These are phyloP conservation scores for Porphyrellus cyaneotinctus DNA, from an alignment of 768 basidiomycete species.

Conservation along the genomic window DNA sequence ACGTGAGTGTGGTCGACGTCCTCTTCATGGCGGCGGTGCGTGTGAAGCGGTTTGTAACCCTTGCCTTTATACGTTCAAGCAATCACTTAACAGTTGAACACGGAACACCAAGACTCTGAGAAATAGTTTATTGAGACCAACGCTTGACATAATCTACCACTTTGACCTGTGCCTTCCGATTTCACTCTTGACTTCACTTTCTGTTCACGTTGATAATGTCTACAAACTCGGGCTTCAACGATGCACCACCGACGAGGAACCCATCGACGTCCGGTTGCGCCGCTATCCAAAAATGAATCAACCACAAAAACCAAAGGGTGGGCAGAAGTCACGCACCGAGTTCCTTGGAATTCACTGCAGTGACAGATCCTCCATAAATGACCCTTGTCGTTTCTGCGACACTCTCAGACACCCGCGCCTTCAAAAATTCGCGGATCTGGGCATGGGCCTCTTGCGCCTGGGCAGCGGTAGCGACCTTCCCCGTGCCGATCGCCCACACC, in stretches of 20 bases:
- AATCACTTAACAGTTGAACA: too few species aligned
- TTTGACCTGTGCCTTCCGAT: background rate
- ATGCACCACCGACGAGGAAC: slow-evolving; percentile 97
- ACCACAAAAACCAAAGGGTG: background rate
- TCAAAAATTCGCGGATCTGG: slow-evolving; percentile 74
- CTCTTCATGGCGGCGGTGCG: too few species aligned
- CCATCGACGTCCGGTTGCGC: slow-evolving; percentile 85
- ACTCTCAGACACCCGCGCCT: slow-evolving; percentile 54
- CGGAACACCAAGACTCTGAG: too few species aligned
- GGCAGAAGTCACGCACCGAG: slow-evolving; percentile 55
- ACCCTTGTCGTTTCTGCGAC: slow-evolving; percentile 77
- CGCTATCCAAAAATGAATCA: slow-evolving; percentile 39
- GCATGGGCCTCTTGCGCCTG: slow-evolving; percentile 93
- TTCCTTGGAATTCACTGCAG: slow-evolving; percentile 81
- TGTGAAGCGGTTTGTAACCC: too few species aligned
- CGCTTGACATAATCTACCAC: too few species aligned
- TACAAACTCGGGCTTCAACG: slow-evolving; percentile 95
- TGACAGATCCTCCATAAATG: slow-evolving; percentile 96
- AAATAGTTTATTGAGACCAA: too few species aligned
- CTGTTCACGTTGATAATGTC: slow-evolving; percentile 78
- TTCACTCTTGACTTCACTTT: slow-evolving; percentile 6
- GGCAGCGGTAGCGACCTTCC: slow-evolving; percentile 86
- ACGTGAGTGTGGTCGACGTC: too few species aligned
- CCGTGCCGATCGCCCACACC: slow-evolving; percentile 98
- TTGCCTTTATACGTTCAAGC: too few species aligned